phyloP scores from a whole-genome alignment of 108 stramenopile species.

The Mayamaea pseudoterrestris region DNA sequence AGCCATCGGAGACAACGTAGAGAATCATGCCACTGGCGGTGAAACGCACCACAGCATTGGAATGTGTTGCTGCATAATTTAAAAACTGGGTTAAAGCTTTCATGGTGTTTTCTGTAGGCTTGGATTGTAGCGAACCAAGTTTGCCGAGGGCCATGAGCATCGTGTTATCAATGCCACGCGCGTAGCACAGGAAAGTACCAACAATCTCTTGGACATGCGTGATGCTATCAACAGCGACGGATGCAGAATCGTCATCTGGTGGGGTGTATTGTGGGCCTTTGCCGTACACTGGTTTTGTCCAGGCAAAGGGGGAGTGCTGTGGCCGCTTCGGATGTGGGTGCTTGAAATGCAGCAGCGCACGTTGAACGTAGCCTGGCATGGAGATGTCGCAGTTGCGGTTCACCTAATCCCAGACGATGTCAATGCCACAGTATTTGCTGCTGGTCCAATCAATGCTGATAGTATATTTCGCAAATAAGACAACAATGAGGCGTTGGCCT shows the following conservation, averaged over 20 bases:
- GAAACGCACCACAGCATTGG: slow-evolving; percentile 26
- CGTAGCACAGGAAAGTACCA: slow-evolving; percentile 27
- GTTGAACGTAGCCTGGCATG: slow-evolving; percentile 27
- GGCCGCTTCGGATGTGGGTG: slow-evolving; percentile 15
- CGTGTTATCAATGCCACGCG: slow-evolving; percentile 25
- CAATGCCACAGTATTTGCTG: slow-evolving; percentile 15
- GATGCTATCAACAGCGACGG: slow-evolving; percentile 5
- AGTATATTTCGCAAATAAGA: too few species aligned
- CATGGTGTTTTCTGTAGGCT: slow-evolving; percentile 13
- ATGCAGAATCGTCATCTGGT: slow-evolving; percentile 9
- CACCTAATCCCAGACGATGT: slow-evolving; percentile 16
- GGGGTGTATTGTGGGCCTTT: slow-evolving; percentile 18
- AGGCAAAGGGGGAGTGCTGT: slow-evolving; percentile 25
- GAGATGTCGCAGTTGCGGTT: slow-evolving; percentile 17
- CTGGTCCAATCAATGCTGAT: slow-evolving; percentile 19
- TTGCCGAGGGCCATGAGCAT: slow-evolving; percentile 18
- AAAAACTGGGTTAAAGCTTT: slow-evolving; percentile 18
- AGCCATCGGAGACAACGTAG: slow-evolving; percentile 17
- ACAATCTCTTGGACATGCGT: slow-evolving; percentile 22
- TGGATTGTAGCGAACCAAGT: slow-evolving; percentile 18
- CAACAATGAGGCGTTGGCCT: too few species aligned
- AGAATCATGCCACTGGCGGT: too few species aligned
- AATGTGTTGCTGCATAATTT: slow-evolving; percentile 37
- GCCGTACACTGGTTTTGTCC: slow-evolving; percentile 24
- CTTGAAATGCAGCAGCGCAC: slow-evolving; percentile 18